Base-by-base conservation (phyloP, 805 yeast species). In the Kluyveromyces starmeri region DNA sequence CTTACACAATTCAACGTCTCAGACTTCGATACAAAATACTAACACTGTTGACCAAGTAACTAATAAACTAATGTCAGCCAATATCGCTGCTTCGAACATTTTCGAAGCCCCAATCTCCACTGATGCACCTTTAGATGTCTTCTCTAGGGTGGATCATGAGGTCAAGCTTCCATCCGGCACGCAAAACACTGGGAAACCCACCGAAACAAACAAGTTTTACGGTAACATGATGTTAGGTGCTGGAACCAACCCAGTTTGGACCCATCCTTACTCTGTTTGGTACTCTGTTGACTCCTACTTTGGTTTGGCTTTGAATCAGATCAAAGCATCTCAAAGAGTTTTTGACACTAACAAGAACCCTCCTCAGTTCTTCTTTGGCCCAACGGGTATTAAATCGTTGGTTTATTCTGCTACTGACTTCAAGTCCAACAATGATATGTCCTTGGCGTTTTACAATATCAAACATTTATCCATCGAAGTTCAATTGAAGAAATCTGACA, bases 231-330 rank as follows among this genome's bases (percentile, higher is more conserved):
- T 83, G 8, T 65, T 83, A 22, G 85, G 69, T 1, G 67, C 68
- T 36, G 89, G 80, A 50, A 71, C 74, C 2, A 64, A 71, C 37
- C 83, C 89, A 0, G 70, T 76, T 0, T 83, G 88, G 86, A 74
- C 89, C 0, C 85, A 80, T 45, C 95, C 95, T 2, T 83, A 82
- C 49, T 73, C 83, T 20, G 59, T 81, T 5, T 83, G 88, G 89
- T 65, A 65, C 41, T 62, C 78, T 7, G 71, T 64, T 36, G 74
- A 68, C 35, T 61, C 58, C 20, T 65, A 55, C 36, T 57, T 55
- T 32, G 94, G 94, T 2, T 51, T 83, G 34, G 86, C 83, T 1
- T 62, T 80, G 31, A 69, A 82, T 19, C 85, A 83, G 46, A 71
- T 79, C 1, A 64, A 65, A 3, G 65, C 67, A 2, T 46, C 62